Percentiles rank a stretch among this genome's conserved stretches.
Conservation (phyloP, 345 rosid species). For the Syzygium aromaticum region DNA sequence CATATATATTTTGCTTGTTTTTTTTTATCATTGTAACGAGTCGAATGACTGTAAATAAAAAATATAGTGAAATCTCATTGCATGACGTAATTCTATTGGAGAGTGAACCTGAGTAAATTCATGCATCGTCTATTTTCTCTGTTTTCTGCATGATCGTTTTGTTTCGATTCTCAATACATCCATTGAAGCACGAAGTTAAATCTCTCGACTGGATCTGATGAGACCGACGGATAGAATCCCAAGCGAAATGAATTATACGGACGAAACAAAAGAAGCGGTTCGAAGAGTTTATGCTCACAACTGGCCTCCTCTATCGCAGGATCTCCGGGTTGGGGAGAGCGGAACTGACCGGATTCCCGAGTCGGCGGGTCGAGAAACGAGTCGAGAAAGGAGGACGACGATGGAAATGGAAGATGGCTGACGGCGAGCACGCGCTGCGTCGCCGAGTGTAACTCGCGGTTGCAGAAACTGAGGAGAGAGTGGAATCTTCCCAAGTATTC, state of each 20-base stretch:
- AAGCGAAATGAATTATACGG: not conserved
- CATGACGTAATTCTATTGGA: too few relatives aligned
- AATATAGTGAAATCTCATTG: too few relatives aligned
- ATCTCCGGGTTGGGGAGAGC: not conserved
- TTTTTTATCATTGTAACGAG: too few relatives aligned
- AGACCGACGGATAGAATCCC: not conserved
- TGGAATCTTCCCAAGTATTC: not conserved
- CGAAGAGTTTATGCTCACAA: not conserved
- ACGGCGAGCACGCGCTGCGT: too few relatives aligned
- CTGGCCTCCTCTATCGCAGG: constrained; percentile 24
- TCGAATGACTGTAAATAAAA: too few relatives aligned
- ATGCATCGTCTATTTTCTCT: too few relatives aligned
- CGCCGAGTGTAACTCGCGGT: not conserved
- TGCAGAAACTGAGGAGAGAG: not conserved
- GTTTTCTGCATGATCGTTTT: too few relatives aligned
- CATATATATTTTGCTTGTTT: too few relatives aligned
- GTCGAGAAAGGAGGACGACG: not conserved
- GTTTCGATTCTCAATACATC: too few relatives aligned
- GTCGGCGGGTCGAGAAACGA: not conserved
- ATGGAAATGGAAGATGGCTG: not conserved
- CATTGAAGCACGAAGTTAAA: not conserved
- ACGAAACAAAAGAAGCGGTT: not conserved
- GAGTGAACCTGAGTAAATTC: too few relatives aligned
- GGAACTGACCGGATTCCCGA: not conserved
- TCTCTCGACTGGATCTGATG: not conserved